A percentile compares a stretch with the other conserved stretches of the same genome.
These are phyloP conservation scores for Penicillium glabrum DNA, from an alignment of 2,329 filamentous ascomycete species.

Conservation along the genomic window DNA sequence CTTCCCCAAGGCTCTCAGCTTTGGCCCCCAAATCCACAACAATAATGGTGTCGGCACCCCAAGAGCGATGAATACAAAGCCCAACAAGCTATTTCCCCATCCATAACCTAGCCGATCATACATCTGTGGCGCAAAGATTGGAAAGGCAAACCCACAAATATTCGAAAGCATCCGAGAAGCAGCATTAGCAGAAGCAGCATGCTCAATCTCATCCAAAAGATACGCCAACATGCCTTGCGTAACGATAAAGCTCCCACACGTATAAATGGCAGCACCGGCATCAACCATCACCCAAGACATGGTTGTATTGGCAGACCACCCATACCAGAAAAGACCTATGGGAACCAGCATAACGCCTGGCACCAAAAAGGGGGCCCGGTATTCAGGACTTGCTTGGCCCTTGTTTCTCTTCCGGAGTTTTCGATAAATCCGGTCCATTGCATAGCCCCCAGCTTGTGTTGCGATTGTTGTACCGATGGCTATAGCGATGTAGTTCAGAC, in stretches of 20 bases:
- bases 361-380: not conserved
- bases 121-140: not conserved
- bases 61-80: not conserved
- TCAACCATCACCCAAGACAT: not conserved
- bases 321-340: not conserved
- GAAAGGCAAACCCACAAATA: not conserved
- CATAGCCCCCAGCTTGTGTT: not conserved
- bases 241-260: not conserved
- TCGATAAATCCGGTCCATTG: not conserved
- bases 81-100: not conserved
- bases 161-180: not conserved
- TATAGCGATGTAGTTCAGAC: not conserved
- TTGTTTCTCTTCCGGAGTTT: not conserved
- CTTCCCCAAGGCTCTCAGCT: not conserved
- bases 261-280: not conserved
- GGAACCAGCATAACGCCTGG: not conserved
- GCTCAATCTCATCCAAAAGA: not conserved
- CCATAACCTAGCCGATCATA: not conserved
- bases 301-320: not conserved
- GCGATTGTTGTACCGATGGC: not conserved
- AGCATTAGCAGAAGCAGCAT: not conserved
- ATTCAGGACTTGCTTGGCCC: not conserved
- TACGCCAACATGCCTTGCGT: not conserved
- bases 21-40: not conserved
- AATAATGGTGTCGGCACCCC: not conserved